Evolutionary conservation across 1,139 yeast species (phyloP), one percentile per base, ranked within the genome.

Genomic region (Zygoascus meyerae): DNA sequence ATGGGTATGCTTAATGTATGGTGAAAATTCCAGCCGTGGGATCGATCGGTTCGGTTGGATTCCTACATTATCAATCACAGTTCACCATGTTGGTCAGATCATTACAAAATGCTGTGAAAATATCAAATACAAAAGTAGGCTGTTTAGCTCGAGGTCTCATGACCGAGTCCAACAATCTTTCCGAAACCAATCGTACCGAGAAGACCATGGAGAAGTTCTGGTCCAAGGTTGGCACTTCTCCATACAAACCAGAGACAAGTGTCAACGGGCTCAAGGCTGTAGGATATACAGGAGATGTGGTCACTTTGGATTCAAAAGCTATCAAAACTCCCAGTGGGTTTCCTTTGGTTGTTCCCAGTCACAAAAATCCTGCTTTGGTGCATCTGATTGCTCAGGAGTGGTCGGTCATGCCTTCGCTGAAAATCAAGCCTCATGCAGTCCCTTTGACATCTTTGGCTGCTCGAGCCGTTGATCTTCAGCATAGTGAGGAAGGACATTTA

Each of bases 401-500:
- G 98, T 74, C 80, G 46, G 76, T 77, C 44, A 69, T 92, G 50
- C 79, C 95, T 1, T 75, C 77, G 48, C 72, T 83, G 53, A 78
- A 83, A 53, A 78, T 90, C 57, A 86, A 85, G 62, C 83, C 92
- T 30, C 85, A 84, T 61, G 72, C 86, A 18, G 73, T 92, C 44
- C 97, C 97, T 2, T 69, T 92, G 50, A 92, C 98, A 0, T 86
- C 96, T 0, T 66, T 92, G 45, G 83, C 86, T 1, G 81, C 97
- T 0, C 74, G 98, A 53, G 86, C 95, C 10, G 79, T 92, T 46
- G 98, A 92, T 64, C 50, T 60, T 15, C 45, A 51, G 34, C 44
- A 48, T 38, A 53, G 60, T 55, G 47, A 53, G 5, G 59, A 55
- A 28, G 55, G 52, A 5, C 41, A 45, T 1, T 48, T 47, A 15